Base-by-base conservation (phyloP, 208 protist species). In the Leishmania braziliensis region DNA sequence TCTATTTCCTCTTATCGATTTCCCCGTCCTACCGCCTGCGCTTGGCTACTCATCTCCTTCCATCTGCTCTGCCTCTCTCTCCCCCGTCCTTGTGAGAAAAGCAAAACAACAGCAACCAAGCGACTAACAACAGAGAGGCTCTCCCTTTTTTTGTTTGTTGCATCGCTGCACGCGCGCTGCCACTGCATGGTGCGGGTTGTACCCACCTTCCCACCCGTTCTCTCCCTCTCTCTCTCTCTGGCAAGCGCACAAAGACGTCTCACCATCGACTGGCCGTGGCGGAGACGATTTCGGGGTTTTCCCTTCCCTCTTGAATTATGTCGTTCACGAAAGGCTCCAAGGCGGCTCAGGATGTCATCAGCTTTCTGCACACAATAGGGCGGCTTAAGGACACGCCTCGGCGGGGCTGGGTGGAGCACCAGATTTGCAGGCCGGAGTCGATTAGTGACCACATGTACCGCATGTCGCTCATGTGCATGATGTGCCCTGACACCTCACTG, bases 361-460 rank as follows among this genome's bases (percentile, higher is more conserved):
- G 58, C 26, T 96, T 98, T 58, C 86, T 98, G 63, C 90, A 94
- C 81, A 91, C 85, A 33, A 74, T 98, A 20, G 93, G 92, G 26
- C 87, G 90, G 0, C 88, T 98, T 43, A 98, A 98, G 86, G 90
- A 93, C 74, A 95, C 90, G 1, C 78, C 89, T 5, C 94, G 96
- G n/a, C 96, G 89, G 23, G 96, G 96, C 36, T 98, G 96, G 95
- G 92, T 98, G 33, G 94, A 98, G 63, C 83, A 92, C 58, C 87
- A 79, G n/a, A 80, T 98, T 68, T 84, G 84, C 6, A 83, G 56
- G 46, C 90, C 92, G 5, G 95, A 98, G 87, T 96, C 94, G 9
- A 83, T 98, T 54, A 94, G 93, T 23, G 93, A 96, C 77, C 96
- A 98, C 90, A 98, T 98, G 96, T 98, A 98, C 85, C 92, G 96